These are phyloP conservation scores for Neurospora crassa DNA, from an alignment of 2,329 filamentous ascomycete species.

Conservation along the genomic window DNA sequence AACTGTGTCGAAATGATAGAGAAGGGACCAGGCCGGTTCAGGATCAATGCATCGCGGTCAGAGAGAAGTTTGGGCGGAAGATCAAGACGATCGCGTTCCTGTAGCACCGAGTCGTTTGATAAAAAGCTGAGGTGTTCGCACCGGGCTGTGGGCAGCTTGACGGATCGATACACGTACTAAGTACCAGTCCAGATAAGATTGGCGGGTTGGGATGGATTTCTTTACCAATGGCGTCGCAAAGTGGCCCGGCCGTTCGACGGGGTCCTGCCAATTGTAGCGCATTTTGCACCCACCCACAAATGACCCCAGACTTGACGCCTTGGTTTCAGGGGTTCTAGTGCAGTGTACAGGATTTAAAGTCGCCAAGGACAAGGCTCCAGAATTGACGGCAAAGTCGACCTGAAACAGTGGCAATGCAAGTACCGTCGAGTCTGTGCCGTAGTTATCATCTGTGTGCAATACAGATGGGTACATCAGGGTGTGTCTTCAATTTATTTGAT, in stretches of 20 bases:
- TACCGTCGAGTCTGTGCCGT: background rate
- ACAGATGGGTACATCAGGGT: background rate
- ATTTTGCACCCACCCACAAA: background rate
- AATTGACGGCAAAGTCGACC: background rate
- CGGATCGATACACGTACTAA: background rate
- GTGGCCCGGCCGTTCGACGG: background rate
- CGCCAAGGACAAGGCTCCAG: background rate
- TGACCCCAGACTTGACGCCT: background rate
- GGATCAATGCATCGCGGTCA: slow-evolving; percentile 17
- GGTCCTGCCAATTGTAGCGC: background rate
- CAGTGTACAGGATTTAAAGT: background rate
- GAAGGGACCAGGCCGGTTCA: background rate
- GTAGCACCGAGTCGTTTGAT: slow-evolving; percentile 12
- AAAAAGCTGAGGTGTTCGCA: slow-evolving; percentile 19
- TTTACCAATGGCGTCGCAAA: background rate
- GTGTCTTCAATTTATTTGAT: background rate
- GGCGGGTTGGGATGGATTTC: background rate
- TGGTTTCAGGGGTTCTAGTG: background rate
- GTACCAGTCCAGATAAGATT: background rate
- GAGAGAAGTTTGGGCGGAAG: slow-evolving; percentile 2
- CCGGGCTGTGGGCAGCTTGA: slow-evolving; percentile 13
- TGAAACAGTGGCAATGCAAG: background rate
- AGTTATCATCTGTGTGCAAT: background rate
- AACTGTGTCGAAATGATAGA: background rate
- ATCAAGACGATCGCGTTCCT: slow-evolving; percentile 8